Conservation (phyloP, 108 stramenopile species). For the Cylindrotheca fusiformis region DNA sequence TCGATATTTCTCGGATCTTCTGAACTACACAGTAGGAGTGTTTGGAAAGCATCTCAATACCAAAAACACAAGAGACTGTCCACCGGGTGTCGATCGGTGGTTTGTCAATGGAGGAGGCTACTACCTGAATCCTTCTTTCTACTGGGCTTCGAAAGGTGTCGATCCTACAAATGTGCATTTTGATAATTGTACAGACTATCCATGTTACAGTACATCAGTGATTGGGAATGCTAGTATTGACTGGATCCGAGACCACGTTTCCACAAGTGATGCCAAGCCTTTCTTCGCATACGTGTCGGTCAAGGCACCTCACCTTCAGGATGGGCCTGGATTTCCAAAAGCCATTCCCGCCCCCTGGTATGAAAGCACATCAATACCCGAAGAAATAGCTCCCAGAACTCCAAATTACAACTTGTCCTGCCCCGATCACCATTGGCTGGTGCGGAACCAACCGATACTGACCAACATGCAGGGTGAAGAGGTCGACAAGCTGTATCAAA, state of each 20-base stretch:
- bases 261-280: slow-evolving; percentile 8
- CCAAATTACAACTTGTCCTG: slow-evolving; percentile 44
- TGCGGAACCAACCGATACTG: slow-evolving; percentile 24
- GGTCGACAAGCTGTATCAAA: slow-evolving; percentile 34
- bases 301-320: slow-evolving; percentile 48
- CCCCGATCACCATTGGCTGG: slow-evolving; percentile 31
- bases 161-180: slow-evolving; percentile 1
- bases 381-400: slow-evolving; percentile 33
- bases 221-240: slow-evolving; percentile 47
- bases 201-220: slow-evolving; percentile 37
- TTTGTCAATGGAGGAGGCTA: slow-evolving; percentile 40
- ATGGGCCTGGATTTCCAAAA: slow-evolving; percentile 34
- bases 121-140: slow-evolving; percentile 34
- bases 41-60: slow-evolving; percentile 47
- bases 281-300: slow-evolving; percentile 42
- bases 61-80: slow-evolving; percentile 28
- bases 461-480: slow-evolving; percentile 11
- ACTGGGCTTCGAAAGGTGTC: neutral
- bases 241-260: slow-evolving; percentile 29
- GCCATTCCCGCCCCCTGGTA: slow-evolving; percentile 52
- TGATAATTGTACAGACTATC: slow-evolving; percentile 32
- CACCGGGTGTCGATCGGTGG: slow-evolving; percentile 33
- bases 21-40: slow-evolving; percentile 35
- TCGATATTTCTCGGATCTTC: slow-evolving; percentile 11
- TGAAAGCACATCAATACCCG: slow-evolving; percentile 12